phyloP scores from a whole-genome alignment of 2,329 filamentous ascomycete genomes.

The Ceratocystis eucalypticola region DNA sequence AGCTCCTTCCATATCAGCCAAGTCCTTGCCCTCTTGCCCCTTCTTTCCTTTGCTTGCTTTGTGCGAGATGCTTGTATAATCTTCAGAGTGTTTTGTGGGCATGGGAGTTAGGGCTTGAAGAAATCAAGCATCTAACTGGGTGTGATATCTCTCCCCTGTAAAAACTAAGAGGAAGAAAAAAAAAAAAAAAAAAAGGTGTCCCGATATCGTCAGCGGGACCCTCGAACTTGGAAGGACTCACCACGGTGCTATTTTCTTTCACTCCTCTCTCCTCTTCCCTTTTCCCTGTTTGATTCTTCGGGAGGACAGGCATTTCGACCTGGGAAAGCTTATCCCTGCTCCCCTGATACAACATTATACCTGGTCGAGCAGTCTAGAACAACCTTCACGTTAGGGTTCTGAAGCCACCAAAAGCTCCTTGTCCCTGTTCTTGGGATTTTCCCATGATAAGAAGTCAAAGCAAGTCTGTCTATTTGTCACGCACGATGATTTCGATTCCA shows the following conservation, averaged over 20 bases:
- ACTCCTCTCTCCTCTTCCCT: no score
- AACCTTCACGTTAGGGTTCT: not conserved
- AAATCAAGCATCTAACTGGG: not conserved
- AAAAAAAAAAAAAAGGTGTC: no score
- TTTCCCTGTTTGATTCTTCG: no score
- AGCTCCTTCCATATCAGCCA: not conserved
- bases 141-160: no score
- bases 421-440: not conserved
- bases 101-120: not conserved
- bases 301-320: no score
- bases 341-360: no score
- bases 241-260: no score
- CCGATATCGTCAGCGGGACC: no score
- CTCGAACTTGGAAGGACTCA: no score
- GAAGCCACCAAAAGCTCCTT: not conserved
- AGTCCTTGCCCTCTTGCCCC: not conserved
- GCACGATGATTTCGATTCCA: not conserved
- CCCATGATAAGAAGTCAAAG: not conserved
- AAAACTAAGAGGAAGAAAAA: no score
- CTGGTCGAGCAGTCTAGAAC: not conserved
- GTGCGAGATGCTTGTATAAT: not conserved
- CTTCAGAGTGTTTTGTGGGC: not conserved
- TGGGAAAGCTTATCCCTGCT: no score
- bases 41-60: not conserved
- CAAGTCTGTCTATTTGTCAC: not conserved